These are phyloP conservation scores for Peronosclerospora sorghi DNA, from an alignment of 352 stramenopile genomes.

Conservation along the genomic window DNA sequence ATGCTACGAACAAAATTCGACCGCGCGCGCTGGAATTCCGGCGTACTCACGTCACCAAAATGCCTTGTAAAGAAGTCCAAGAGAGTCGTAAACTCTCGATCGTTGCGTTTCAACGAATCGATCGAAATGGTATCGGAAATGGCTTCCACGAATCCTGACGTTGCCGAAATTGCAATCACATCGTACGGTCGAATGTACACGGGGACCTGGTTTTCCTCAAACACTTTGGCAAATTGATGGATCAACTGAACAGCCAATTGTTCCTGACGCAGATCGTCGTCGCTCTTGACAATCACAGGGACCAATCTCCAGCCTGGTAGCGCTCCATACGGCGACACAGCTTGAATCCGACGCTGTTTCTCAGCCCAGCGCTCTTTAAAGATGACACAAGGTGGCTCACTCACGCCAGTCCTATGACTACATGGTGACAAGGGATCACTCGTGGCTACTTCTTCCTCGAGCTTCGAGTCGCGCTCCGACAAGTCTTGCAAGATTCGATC, in stretches of 20 bases:
- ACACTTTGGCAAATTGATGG: conserved; percentile 88
- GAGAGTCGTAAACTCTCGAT: conserved; percentile 85
- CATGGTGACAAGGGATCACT: conserved; percentile 14
- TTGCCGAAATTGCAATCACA: conserved; percentile 90
- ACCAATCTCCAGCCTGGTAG: conserved; percentile 84
- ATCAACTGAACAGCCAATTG: conserved; percentile 96
- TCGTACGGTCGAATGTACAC: conserved; percentile 94
- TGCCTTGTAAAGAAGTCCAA: conserved; percentile 91
- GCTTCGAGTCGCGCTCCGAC: conserved; percentile 61
- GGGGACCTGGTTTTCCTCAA: conserved; percentile 88
- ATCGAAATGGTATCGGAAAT: conserved; percentile 96
- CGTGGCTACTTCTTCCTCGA: conserved; percentile 43
- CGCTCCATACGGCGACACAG: conserved; percentile 74
- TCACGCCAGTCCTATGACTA: conserved; percentile 4
- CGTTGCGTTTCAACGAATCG: conserved; percentile 96
- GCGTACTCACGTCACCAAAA: conserved; percentile 75
- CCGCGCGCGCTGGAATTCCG: conserved; percentile 64
- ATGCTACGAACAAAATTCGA: conserved; percentile 84
- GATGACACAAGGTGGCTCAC: conserved; percentile 52
- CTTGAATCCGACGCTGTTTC: conserved; percentile 87
- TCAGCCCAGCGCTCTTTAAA: conserved; percentile 94
- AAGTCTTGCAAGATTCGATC: conserved; percentile 60
- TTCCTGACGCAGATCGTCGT: conserved; percentile 97
- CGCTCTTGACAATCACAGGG: conserved; percentile 96
- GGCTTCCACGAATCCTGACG: conserved; percentile 92